Evolutionary conservation across 2,329 filamentous ascomycete species (phyloP).

Genomic region (Botrytis fragariae): DNA sequence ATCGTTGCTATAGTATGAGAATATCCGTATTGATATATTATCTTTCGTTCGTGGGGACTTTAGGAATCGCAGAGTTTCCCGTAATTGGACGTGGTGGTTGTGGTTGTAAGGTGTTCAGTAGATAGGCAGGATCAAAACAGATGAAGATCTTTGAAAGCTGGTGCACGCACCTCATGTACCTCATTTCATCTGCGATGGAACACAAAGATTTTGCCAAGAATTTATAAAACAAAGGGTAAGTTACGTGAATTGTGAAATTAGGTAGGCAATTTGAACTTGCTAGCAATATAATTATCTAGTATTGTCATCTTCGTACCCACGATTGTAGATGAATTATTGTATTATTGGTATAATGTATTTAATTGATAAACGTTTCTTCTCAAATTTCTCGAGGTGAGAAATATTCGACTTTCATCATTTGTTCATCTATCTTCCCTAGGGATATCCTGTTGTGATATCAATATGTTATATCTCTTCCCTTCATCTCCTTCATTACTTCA

Average conservation of each 20-base stretch:
- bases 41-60: background rate
- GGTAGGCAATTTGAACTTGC: background rate
- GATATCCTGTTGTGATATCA: background rate
- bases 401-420: background rate
- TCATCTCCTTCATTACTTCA: background rate
- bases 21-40: background rate
- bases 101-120: conserved; percentile 12
- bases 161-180: background rate
- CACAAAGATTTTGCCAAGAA: conserved; percentile 9
- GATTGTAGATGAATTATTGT: background rate
- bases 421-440: background rate
- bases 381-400: background rate
- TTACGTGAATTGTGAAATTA: too few species aligned
- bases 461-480: background rate
- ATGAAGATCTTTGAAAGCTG: conserved; percentile 8
- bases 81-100: background rate
- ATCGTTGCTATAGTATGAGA: conserved; percentile 45
- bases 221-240: background rate
- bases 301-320: background rate
- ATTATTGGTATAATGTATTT: background rate
- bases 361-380: background rate
- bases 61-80: background rate
- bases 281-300: background rate
- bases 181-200: background rate
- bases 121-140: background rate